These are phyloP conservation scores for Cladosporium sp. DNA, from an alignment of 2,329 filamentous ascomycete genomes.

Conservation along the genomic window DNA sequence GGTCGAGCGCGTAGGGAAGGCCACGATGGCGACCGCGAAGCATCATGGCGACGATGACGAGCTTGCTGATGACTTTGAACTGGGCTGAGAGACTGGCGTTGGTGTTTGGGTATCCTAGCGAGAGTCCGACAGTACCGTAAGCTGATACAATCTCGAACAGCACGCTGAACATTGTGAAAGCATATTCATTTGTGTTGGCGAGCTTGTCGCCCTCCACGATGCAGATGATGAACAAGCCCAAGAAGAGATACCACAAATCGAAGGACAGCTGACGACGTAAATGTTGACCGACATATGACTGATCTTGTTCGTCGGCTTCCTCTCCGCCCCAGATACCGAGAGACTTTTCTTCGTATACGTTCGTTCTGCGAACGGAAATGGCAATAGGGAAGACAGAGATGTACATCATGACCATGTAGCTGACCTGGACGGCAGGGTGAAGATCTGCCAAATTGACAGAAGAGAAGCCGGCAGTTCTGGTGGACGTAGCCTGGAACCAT, in stretches of 20 bases:
- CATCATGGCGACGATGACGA: conserved; percentile 68
- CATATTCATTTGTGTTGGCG: conserved; percentile 58
- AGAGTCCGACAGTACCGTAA: conserved; percentile 92
- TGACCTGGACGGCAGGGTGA: conserved; percentile 89
- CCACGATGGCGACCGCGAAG: conserved; percentile 66
- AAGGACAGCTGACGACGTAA: conserved; percentile 92
- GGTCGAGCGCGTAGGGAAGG: conserved; percentile 67
- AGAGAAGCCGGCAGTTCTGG: conserved; percentile 86
- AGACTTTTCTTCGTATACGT: conserved; percentile 92
- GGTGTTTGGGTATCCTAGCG: conserved; percentile 73
- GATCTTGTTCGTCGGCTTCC: conserved; percentile 57
- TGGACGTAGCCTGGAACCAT: conserved; percentile 86
- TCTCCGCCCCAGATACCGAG: conserved; percentile 69
- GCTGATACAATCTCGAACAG: conserved; percentile 88
- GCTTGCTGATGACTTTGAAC: conserved; percentile 70
- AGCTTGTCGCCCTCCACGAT: conserved; percentile 81
- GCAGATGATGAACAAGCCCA: conserved; percentile 88
- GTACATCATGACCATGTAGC: conserved; percentile 99
- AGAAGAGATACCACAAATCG: conserved; percentile 94
- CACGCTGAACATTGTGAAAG: conserved; percentile 54
- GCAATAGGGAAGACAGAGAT: conserved; percentile 96
- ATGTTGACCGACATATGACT: conserved; percentile 88
- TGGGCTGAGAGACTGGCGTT: conserved; percentile 82
- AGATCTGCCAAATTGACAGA: conserved; percentile 75
- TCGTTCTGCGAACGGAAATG: conserved; percentile 89